Evolutionary conservation across 257 asterid species (phyloP).

Genomic region (Echium plantagineum): DNA sequence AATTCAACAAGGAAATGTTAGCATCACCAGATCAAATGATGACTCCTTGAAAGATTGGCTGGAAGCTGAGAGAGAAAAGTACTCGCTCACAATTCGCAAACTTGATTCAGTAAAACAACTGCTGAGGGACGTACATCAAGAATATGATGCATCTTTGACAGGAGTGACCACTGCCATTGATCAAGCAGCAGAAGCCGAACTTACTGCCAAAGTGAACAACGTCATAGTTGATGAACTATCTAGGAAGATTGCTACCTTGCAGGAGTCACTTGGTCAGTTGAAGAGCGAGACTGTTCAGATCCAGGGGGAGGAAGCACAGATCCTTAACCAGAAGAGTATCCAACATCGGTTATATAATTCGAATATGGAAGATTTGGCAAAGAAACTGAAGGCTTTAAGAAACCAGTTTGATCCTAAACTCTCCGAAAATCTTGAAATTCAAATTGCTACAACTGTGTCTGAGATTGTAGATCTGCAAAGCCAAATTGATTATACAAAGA

Average conservation of each 20-base stretch:
- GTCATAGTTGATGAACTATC: conserved; percentile 57
- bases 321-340: conserved; percentile 40
- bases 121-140: conserved; percentile 44
- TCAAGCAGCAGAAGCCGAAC: conserved; percentile 57
- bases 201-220: conserved; percentile 28
- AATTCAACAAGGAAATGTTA: conserved; percentile 27
- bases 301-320: conserved; percentile 41
- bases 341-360: conserved; percentile 39
- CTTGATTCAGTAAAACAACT: conserved; percentile 62
- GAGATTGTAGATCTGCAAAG: conserved; percentile 39
- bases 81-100: conserved; percentile 34
- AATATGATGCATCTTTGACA: conserved; percentile 36
- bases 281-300: conserved; percentile 37
- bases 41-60: conserved; percentile 27
- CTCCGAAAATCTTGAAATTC: conserved; percentile 41
- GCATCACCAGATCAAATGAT: conserved; percentile 17
- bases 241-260: conserved; percentile 44
- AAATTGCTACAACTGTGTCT: conserved; percentile 36
- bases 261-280: conserved; percentile 45
- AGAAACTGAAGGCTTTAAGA: conserved; percentile 38
- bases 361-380: conserved; percentile 39
- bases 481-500: conserved; percentile 32
- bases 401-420: conserved; percentile 43
- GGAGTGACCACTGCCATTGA: conserved; percentile 39
- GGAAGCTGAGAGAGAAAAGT: conserved; percentile 35